These are phyloP conservation scores for Colletotrichum gigasporum DNA, from an alignment of 2,329 filamentous ascomycete genomes.

Conservation along the genomic window DNA sequence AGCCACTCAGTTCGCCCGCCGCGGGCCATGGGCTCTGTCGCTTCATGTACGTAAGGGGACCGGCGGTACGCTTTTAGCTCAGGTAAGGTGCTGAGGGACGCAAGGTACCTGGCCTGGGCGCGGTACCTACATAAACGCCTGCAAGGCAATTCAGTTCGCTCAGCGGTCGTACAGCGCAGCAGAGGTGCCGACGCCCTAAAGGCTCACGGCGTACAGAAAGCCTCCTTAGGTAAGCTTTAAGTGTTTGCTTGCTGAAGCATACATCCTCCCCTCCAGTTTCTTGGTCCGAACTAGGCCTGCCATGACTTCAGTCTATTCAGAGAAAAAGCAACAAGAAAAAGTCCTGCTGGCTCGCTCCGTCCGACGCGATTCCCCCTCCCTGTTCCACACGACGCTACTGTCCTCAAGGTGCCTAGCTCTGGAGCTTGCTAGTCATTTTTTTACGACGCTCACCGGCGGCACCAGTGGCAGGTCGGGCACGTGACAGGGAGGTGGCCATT, in stretches of 20 bases:
- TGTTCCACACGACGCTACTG: neutral
- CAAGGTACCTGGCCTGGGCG: neutral
- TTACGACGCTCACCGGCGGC: no score
- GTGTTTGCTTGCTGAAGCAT: neutral
- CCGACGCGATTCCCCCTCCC: neutral
- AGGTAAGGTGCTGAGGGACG: neutral
- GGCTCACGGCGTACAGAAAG: neutral
- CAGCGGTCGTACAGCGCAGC: no score
- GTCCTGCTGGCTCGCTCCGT: neutral
- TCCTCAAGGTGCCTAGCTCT: no score
- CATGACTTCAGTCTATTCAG: neutral
- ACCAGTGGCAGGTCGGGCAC: conserved; percentile 4
- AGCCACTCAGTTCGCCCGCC: neutral
- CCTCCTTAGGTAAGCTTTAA: neutral
- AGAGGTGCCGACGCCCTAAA: neutral
- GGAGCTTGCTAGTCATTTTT: no score
- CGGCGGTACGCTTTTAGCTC: conserved; percentile 9
- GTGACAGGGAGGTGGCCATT: conserved; percentile 15
- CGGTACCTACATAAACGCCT: no score
- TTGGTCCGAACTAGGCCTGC: neutral
- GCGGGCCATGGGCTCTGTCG: neutral
- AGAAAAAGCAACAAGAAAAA: neutral
- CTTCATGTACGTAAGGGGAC: neutral
- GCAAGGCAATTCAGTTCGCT: no score
- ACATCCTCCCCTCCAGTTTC: neutral